These are phyloP conservation scores for Austroboletus festivus DNA, from an alignment of 768 basidiomycete species.

Conservation along the genomic window DNA sequence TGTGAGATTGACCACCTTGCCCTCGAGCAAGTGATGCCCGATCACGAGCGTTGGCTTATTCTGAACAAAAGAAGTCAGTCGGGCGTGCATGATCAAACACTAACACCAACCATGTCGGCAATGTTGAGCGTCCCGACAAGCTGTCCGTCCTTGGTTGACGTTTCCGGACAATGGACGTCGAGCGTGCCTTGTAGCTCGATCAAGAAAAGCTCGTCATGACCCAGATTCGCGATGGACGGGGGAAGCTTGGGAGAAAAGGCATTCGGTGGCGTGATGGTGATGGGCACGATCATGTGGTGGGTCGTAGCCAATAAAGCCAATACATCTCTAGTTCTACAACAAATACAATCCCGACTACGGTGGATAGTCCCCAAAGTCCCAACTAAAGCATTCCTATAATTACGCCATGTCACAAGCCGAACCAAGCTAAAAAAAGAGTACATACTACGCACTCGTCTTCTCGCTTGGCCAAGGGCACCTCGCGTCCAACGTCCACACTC, in stretches of 20 bases:
- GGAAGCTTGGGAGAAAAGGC: slow-evolving; percentile 47
- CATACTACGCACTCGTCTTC: slow-evolving; percentile 75
- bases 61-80: slow-evolving; percentile 32
- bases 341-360: background rate
- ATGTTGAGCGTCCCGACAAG: slow-evolving; percentile 76
- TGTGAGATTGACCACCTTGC: slow-evolving; percentile 68
- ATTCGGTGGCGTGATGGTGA: slow-evolving; percentile 39
- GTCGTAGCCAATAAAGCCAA: background rate
- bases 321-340: too few relatives aligned
- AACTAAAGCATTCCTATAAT: slow-evolving; percentile 62
- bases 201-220: slow-evolving; percentile 75
- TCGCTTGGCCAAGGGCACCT: slow-evolving; percentile 52
- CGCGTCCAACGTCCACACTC: slow-evolving; percentile 55
- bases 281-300: slow-evolving; percentile 60
- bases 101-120: slow-evolving; percentile 61
- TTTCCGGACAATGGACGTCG: slow-evolving; percentile 56
- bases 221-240: slow-evolving; percentile 64
- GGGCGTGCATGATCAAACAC: too few relatives aligned
- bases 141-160: slow-evolving; percentile 57
- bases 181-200: slow-evolving; percentile 87
- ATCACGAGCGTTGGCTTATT: slow-evolving; percentile 77
- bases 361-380: slow-evolving; percentile 60
- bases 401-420: background rate
- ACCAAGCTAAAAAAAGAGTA: background rate
- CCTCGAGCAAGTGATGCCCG: slow-evolving; percentile 89